Evolutionary conservation across 495 filamentous ascomycete genomes (phyloP), one percentile per base, ranked within the genome.

Genomic region (Tuber brumale): DNA sequence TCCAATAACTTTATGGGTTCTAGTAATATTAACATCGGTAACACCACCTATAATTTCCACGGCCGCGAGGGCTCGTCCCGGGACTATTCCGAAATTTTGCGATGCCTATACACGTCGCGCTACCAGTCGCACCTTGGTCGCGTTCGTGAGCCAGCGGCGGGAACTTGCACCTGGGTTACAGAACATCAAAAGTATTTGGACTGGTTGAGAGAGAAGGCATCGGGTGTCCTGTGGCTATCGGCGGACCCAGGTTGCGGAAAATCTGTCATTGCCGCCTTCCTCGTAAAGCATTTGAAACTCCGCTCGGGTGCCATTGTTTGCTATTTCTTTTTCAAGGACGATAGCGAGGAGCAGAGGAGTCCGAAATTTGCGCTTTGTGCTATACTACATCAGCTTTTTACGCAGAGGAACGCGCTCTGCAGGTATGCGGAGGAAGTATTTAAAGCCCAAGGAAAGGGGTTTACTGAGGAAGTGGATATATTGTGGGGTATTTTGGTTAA

Each of bases 341-440:
- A 77, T 21, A 76, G 80, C 66, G 75, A 80, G 27, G 43, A 69
- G 3, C 81, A 80, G 9, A 81, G 73, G 39, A 18, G 45, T 27
- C 74, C 72, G 16, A 48, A 75, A 21, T 69, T 75, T 76, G 85
- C 85, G 16, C 72, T 86, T 16, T 82, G 72, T 37, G 80, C 83
- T 18, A 76, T 87, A 10, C 79, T 86, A 10, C 85, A 85, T 69
- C 84, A 85, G 71, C 81, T 85, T 18, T 85, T 86, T 37, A 81
- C 66, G 7, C 66, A 70, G 8, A 73, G 80, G 35, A 35, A 70
- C 19, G 69, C 71, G 45, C 71, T 82, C n/a, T 79, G 85, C n/a
- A 71, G 73, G 31, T 73, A 84, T 66, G 83, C 81, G 7, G 69
- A 85, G 44, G 16, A 31, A 2, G 76, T 51, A n/a, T 72, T 81